Evolutionary conservation across 208 protist genomes (phyloP), one percentile per base, ranked within the genome.

Genomic region (Trypanosoma platydactyli): DNA sequence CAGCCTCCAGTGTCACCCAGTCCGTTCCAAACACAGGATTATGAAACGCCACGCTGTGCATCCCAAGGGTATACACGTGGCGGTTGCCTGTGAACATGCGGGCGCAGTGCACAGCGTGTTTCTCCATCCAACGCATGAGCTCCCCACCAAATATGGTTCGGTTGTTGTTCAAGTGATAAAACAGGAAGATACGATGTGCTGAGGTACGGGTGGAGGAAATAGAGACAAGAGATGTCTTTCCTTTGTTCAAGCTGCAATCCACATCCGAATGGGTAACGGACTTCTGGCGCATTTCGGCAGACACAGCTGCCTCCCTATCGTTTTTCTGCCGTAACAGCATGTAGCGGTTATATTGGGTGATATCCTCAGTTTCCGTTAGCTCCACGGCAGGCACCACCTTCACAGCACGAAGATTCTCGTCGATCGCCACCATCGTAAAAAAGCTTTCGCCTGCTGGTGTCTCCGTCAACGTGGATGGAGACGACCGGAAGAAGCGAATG

Each of bases 81-180:
- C 87, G 76, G 73, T 95, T 92, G 27, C 81, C 87, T 13, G 85
- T 91, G 68, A 97, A 94, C 83, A 90, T 93, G 53, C 84, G 79
- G 55, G 76, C 92, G 61, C 92, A 97, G 71, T 94, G 79, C 33
- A 88, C 80, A 16, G 92, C 92, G 62, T 94, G 85, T 46, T 71
- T 76, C 77, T 97, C 92, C 92, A 97, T 97, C 89, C 92, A 97
- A 48, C 76, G 53, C 86, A 97, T 93, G 53, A 97, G 66, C 68
- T 97, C 92, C 2, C 92, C 92, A 41, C 92, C 92, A 68, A 97
- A 97, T 41, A 97, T 87, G 49, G 92, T 97, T 71, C 94, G 92
- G 81, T 97, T 95, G 73, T 94, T 93, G 77, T 97, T 97, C 68
- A 94, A 67, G 77, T 83, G 83, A 0, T 85, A 81, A 12, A 77